phyloP scores from a whole-genome alignment of 192 early-diverging fungal genomes.

The Linnemannia elongata region DNA sequence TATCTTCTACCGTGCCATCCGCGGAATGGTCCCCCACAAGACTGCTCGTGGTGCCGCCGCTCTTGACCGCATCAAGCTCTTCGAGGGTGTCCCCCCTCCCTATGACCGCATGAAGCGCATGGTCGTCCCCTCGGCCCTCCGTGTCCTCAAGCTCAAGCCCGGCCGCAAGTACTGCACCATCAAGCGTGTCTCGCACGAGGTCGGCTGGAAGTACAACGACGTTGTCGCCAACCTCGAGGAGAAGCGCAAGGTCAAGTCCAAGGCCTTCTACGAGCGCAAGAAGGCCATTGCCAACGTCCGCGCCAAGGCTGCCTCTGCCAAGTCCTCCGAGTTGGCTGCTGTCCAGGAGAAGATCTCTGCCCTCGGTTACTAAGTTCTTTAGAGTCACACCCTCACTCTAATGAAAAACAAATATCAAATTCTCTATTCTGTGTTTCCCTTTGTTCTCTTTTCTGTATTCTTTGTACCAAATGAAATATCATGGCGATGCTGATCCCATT shows the following conservation, averaged over 20 bases:
- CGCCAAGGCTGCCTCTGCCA: constrained; percentile 65
- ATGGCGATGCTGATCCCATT: not conserved
- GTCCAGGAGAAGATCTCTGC: constrained; percentile 74
- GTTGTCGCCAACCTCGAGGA: constrained; percentile 97
- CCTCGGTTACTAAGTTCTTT: constrained; percentile 68
- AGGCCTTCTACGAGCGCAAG: constrained; percentile 94
- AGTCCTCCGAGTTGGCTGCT: constrained; percentile 63
- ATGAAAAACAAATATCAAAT: constrained; percentile 22
- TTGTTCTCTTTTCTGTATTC: not conserved
- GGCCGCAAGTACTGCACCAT: constrained; percentile 98
- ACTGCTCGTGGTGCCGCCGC: constrained; percentile 97
- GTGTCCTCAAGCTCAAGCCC: constrained; percentile 96
- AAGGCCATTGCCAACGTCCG: constrained; percentile 82
- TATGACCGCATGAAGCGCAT: constrained; percentile 98
- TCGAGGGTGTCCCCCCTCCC: constrained; percentile 98
- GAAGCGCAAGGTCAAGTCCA: constrained; percentile 96
- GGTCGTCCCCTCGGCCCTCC: constrained; percentile 97
- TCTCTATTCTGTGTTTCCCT: not conserved
- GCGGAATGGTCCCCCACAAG: constrained; percentile 99
- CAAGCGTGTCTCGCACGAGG: constrained; percentile 93
- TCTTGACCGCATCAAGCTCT: constrained; percentile 98
- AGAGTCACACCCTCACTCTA: constrained; percentile 18
- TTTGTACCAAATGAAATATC: not conserved
- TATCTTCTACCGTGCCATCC: constrained; percentile 96
- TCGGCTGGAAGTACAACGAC: constrained; percentile 99